Conservation (phyloP, 768 basidiomycete genomes). For the Serpula lacrymans region DNA sequence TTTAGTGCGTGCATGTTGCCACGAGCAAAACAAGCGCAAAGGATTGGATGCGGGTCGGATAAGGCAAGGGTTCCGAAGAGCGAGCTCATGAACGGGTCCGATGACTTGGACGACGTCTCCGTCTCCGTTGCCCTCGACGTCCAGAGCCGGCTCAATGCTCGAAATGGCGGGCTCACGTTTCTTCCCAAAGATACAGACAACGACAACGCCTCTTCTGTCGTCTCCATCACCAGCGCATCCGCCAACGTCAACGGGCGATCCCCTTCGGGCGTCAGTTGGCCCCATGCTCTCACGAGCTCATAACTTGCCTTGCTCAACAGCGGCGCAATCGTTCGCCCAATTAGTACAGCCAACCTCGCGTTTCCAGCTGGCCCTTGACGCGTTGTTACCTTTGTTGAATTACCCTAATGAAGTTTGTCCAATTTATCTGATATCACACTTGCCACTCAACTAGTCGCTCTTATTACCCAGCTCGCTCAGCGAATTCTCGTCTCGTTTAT, state of each 20-base stretch:
- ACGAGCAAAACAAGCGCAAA: conserved; percentile 18
- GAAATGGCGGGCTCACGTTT: conserved; percentile 29
- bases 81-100: conserved; percentile 26
- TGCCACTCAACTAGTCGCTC: conserved; percentile 10
- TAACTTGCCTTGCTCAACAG: conserved; percentile 72
- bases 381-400: conserved; percentile 70
- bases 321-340: conserved; percentile 70
- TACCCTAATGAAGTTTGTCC: conserved; percentile 51
- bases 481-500: conserved; percentile 79
- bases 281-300: conserved; percentile 66
- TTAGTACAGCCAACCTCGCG: conserved; percentile 73
- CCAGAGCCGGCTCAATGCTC: conserved; percentile 24
- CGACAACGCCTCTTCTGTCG: conserved; percentile 31
- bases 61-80: conserved; percentile 1
- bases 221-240: conserved; percentile 28
- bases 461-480: conserved; percentile 52
- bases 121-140: conserved; percentile 27
- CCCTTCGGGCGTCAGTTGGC: conserved; percentile 59
- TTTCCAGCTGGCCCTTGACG: conserved; percentile 83
- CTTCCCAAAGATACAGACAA: conserved; percentile 27
- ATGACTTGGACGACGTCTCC: conserved; percentile 28
- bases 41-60: conserved; percentile 3
- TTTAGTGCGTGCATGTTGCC: no score
- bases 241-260: conserved; percentile 40
- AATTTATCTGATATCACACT: conserved; percentile 11